phyloP scores from a whole-genome alignment of 768 basidiomycete genomes.

The Mycena metata region DNA sequence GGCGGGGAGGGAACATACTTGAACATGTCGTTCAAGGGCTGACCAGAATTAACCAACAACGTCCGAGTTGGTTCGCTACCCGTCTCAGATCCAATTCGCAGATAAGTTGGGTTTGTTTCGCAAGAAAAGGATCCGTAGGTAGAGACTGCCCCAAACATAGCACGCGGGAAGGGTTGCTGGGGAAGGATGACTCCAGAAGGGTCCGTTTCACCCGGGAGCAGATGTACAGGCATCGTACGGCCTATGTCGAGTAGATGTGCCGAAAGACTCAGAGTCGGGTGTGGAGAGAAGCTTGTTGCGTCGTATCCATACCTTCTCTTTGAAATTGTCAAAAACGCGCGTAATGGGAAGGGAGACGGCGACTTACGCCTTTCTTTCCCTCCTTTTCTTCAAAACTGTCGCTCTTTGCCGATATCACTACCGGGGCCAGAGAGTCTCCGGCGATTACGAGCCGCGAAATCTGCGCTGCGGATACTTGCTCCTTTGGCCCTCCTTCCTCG shows the following conservation, averaged over 20 bases:
- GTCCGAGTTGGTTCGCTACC: slow-evolving; percentile 58
- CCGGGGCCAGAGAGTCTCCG: slow-evolving; percentile 85
- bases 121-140: slow-evolving; percentile 74
- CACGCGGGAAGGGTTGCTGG: slow-evolving; percentile 92
- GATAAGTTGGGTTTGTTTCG: slow-evolving; percentile 92
- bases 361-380: slow-evolving; percentile 71
- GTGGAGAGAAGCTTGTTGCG: slow-evolving; percentile 73
- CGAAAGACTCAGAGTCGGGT: slow-evolving; percentile 80
- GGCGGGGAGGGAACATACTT: slow-evolving; percentile 87
- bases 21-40: slow-evolving; percentile 95
- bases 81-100: slow-evolving; percentile 66
- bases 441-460: slow-evolving; percentile 91
- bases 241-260: slow-evolving; percentile 81
- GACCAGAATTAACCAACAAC: slow-evolving; percentile 90
- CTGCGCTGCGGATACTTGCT: slow-evolving; percentile 73
- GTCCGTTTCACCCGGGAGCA: slow-evolving; percentile 90
- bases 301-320: slow-evolving; percentile 81
- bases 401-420: slow-evolving; percentile 49
- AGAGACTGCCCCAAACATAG: slow-evolving; percentile 84
- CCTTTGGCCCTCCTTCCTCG: slow-evolving; percentile 79
- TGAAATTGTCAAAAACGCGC: slow-evolving; percentile 26
- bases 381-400: slow-evolving; percentile 50
- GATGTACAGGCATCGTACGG: slow-evolving; percentile 83
- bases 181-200: slow-evolving; percentile 92
- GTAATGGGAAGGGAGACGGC: not conserved